Conservation (phyloP, 257 asterid species). For the Plantago ovata region DNA sequence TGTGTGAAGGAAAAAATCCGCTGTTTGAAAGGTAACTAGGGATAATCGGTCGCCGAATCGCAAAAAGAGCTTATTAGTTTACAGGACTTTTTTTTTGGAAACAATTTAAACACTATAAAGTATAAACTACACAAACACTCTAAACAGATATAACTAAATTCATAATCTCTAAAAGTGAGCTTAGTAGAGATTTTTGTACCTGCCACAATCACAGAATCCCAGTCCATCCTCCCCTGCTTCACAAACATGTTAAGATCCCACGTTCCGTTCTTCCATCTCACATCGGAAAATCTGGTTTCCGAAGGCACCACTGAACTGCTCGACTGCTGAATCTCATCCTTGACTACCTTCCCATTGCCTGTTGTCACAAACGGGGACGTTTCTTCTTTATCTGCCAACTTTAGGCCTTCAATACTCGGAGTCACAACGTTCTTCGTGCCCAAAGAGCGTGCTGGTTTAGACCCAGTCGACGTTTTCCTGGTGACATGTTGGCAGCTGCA, state of each 20-base stretch:
- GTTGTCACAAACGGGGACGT: slow-evolving; percentile 7
- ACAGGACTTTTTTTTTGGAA: too few species aligned
- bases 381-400: slow-evolving; percentile 19
- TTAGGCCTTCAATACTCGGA: slow-evolving; percentile 34
- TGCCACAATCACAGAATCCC: slow-evolving; percentile 65
- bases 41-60: too few species aligned
- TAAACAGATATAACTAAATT: too few species aligned
- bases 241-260: slow-evolving; percentile 78
- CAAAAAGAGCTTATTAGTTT: too few species aligned
- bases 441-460: slow-evolving; percentile 25
- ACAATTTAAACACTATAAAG: too few species aligned
- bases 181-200: slow-evolving; percentile 27
- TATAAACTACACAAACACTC: too few species aligned
- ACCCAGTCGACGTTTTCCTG: slow-evolving; percentile 30
- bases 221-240: slow-evolving; percentile 58
- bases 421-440: slow-evolving; percentile 27
- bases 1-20: too few species aligned
- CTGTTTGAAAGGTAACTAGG: too few species aligned
- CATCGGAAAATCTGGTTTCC: slow-evolving; percentile 32
- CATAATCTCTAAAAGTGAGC: too few species aligned
- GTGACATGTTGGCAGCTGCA: slow-evolving; percentile 33
- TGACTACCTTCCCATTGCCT: slow-evolving; percentile 6
- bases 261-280: slow-evolving; percentile 64
- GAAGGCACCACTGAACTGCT: slow-evolving; percentile 18
- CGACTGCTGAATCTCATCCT: slow-evolving; percentile 13